These are phyloP conservation scores for Lactarius psammicola DNA, from an alignment of 768 basidiomycete genomes.

Conservation along the genomic window DNA sequence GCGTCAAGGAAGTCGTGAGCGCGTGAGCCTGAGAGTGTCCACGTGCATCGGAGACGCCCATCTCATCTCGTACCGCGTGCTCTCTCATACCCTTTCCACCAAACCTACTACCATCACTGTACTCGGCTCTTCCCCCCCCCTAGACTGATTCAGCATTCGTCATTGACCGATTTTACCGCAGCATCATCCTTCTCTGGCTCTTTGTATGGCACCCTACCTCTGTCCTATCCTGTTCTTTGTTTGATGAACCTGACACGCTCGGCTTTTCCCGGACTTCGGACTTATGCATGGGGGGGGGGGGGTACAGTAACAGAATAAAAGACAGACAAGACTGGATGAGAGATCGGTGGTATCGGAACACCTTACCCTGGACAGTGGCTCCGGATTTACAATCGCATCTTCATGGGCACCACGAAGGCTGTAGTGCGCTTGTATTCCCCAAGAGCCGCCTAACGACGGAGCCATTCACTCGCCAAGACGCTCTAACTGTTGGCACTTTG, in stretches of 20 bases:
- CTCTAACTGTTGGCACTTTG: constrained; percentile 9
- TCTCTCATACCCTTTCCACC: not conserved
- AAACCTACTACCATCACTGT: not conserved
- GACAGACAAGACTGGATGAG: not conserved
- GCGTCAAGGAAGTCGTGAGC: not conserved
- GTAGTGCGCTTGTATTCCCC: not conserved
- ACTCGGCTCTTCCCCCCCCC: not conserved
- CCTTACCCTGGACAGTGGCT: not conserved
- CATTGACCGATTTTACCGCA: not conserved
- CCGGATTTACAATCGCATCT: not conserved
- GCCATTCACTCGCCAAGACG: not conserved
- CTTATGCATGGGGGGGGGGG: not conserved
- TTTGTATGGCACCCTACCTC: not conserved
- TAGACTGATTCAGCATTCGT: not conserved
- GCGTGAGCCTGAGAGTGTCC: not conserved
- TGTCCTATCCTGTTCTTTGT: not conserved
- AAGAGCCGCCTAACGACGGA: not conserved
- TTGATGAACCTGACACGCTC: not conserved
- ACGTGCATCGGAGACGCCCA: not conserved
- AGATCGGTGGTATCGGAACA: not conserved
- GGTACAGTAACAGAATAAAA: not conserved
- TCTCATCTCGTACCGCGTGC: not conserved
- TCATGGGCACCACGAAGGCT: not conserved
- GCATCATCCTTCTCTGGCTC: not conserved
- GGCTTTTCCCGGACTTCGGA: not conserved